A percentile compares a stretch with the other conserved stretches of the same genome.
phyloP scores from a whole-genome alignment of 495 filamentous ascomycete species.

The Amniculicola lignicola region DNA sequence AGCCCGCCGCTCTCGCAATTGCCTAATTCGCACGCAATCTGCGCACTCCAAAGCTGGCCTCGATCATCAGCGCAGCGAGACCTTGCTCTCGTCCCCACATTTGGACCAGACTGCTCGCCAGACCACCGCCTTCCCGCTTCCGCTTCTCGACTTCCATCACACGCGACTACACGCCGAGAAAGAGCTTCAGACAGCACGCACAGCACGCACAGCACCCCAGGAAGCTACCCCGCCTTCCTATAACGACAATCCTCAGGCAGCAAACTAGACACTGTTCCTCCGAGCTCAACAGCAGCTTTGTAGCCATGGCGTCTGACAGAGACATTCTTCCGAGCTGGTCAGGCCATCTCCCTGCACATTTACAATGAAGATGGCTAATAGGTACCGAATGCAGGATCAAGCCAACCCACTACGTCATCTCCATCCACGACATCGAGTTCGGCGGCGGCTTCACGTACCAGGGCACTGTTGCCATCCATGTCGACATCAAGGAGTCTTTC shows the following conservation, averaged over 20 bases:
- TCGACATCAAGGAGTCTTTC: constrained; percentile 59
- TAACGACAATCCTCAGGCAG: background rate
- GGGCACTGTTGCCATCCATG: constrained; percentile 66
- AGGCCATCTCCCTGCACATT: background rate
- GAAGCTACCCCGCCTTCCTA: background rate
- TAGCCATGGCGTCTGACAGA: constrained; percentile 29
- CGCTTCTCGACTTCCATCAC: background rate
- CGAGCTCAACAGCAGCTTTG: constrained; percentile 12
- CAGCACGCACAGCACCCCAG: constrained; percentile 9
- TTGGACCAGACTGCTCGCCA: constrained; percentile 7
- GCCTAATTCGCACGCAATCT: too few relatives aligned
- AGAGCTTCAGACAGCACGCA: too few relatives aligned
- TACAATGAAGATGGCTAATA: constrained; percentile 11
- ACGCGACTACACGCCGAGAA: too few relatives aligned
- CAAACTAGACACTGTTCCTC: constrained; percentile 17
- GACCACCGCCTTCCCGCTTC: background rate
- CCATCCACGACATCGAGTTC: constrained; percentile 74
- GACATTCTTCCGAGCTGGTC: constrained; percentile 32
- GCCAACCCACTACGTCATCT: constrained; percentile 80
- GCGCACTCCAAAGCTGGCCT: constrained; percentile 26
- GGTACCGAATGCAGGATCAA: constrained; percentile 55
- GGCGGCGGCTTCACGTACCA: constrained; percentile 72
- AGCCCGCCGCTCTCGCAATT: too few relatives aligned
- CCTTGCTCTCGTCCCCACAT: constrained; percentile 23
- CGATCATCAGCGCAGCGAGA: constrained; percentile 14